Percentiles rank a stretch among this genome's conserved stretches.
Conservation (phyloP, 164 flowering plant genomes). For the Dillenia turbinata region DNA sequence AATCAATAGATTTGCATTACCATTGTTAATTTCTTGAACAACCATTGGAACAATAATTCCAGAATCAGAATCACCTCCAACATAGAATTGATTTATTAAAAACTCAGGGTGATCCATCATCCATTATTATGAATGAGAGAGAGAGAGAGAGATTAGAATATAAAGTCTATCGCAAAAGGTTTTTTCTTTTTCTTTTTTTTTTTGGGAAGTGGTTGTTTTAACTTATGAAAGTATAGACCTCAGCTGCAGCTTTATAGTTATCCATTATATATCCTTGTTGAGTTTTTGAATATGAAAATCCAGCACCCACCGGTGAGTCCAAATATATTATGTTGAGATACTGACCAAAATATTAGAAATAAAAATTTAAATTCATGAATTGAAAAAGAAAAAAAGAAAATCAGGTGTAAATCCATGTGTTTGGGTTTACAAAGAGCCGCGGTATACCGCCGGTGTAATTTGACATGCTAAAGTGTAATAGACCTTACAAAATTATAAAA, state of each 20-base stretch:
- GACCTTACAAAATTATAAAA: background rate
- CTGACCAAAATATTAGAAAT: background rate
- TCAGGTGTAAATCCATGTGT: background rate
- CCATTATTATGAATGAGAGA: conserved; percentile 21
- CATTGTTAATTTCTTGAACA: conserved; percentile 16
- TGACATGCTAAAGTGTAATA: background rate
- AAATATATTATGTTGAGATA: conserved; percentile 14
- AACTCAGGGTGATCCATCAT: conserved; percentile 17
- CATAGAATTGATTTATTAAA: conserved; percentile 23
- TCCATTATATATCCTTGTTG: background rate
- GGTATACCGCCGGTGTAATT: conserved; percentile 1
- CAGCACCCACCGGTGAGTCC: conserved; percentile 21
- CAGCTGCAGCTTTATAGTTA: conserved; percentile 5
- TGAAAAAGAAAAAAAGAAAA: no score
- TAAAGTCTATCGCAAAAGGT: background rate
- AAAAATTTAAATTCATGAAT: no score
- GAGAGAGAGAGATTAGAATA: background rate
- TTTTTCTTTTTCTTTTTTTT: no score
- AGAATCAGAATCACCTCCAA: conserved; percentile 34
- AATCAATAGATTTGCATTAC: conserved; percentile 5
- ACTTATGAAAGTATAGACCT: conserved; percentile 10
- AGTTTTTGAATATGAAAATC: conserved; percentile 19
- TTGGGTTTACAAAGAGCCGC: background rate
- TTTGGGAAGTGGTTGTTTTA: no score
- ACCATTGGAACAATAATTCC: conserved; percentile 24